Conservation (phyloP, 257 asterid species). For the Gentiana macrophylla region DNA sequence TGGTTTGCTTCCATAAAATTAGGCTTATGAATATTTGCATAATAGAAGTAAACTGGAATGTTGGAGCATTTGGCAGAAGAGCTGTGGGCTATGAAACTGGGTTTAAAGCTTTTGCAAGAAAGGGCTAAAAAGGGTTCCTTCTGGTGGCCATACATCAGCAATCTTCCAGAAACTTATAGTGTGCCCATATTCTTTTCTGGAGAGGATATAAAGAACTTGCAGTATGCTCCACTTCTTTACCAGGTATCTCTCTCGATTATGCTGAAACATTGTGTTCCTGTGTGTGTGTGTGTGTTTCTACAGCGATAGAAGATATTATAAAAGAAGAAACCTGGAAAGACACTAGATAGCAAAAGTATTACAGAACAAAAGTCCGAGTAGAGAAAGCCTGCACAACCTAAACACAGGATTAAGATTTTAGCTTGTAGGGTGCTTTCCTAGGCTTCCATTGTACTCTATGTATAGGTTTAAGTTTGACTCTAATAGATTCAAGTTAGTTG, state of each 20-base stretch:
- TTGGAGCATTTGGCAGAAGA: slow-evolving; percentile 99
- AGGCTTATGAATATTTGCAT: slow-evolving; percentile 64
- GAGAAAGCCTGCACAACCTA: background rate
- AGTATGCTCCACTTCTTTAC: slow-evolving; percentile 92
- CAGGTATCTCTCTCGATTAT: slow-evolving; percentile 42
- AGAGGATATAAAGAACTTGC: slow-evolving; percentile 83
- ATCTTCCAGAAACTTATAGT: slow-evolving; percentile 69
- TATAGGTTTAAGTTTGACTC: background rate
- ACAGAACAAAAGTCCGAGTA: too few species aligned
- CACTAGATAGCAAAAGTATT: background rate
- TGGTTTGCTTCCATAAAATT: slow-evolving; percentile 28
- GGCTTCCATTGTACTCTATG: background rate
- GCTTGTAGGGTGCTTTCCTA: background rate
- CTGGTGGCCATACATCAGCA: slow-evolving; percentile 98
- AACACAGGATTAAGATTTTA: background rate
- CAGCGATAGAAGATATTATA: too few species aligned
- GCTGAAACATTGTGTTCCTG: background rate
- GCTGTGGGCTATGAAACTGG: slow-evolving; percentile 93
- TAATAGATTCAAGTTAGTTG: too few species aligned
- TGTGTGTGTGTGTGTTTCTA: too few species aligned
- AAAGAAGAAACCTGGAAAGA: background rate
- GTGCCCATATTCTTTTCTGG: slow-evolving; percentile 94
- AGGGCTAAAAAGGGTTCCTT: slow-evolving; percentile 71
- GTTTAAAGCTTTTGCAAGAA: slow-evolving; percentile 87
- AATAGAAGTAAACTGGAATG: slow-evolving; percentile 67